Base-by-base conservation (phyloP, 176 grass and related monocot genomes). In the Microstegium vimineum region DNA sequence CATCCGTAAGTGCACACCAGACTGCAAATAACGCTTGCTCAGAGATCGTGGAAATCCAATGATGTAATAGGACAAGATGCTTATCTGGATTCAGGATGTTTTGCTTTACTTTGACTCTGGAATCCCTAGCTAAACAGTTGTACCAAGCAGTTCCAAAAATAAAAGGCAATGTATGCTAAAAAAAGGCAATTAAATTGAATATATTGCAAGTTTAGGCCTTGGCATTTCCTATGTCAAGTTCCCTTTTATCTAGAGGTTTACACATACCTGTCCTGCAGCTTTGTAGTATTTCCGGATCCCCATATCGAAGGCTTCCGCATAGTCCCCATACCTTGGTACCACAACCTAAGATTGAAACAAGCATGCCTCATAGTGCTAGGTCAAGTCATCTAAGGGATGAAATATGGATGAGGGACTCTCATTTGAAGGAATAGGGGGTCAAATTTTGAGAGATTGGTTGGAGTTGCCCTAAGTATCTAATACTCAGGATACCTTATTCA, bases 211-310 rank as follows among this genome's bases (percentile, higher is more conserved):
- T 17, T 45, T 5, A 75, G 74, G 6, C 16, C 62, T 47, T 69
- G 23, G 18, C 30, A 45, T 60, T 73, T 30, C 16, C 45, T 8
- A 74, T 62, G 25, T 4, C 26, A 57, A 66, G 26, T 4, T 30
- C 49, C 31, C 41, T 45, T 22, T 41, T 42, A 82, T 35, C 74
- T 13, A 18, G 36, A 54, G 32, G 40, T 64, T 41, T 17, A 40
- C 84, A 2, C 82, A 4, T 77, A 98, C 96, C 85, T 98, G 92
- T 64, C 93, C 90, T 71, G 84, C 79, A 86, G 94, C 80, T 70
- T 90, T 98, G 69, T 98, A 98, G 77, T 93, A 84, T 84, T 91
- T 98, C 25, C 79, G 82, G 51, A 98, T 78, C 45, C 95, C 92
- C 22, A 88, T 17, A 79, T 95, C 86, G 0, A 88, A 81, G 69